phyloP scores from a whole-genome alignment of 208 protist species.

The Leishmania major region DNA sequence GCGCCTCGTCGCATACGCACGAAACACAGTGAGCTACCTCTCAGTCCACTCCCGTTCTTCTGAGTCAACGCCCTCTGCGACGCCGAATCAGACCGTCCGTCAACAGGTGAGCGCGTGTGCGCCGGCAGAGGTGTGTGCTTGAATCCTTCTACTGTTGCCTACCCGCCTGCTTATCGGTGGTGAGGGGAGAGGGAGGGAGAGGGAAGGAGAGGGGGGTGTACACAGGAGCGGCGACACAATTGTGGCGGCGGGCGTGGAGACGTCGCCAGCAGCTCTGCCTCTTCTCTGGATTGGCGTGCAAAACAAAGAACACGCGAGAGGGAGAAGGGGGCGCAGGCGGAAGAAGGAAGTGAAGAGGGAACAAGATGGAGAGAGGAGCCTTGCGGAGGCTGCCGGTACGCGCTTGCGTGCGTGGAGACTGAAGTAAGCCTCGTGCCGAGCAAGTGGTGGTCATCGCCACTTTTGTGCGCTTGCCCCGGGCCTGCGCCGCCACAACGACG shows the following conservation, averaged over 20 bases:
- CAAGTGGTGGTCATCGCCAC: background rate
- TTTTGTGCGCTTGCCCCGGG: background rate
- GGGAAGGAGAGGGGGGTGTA: too few species aligned
- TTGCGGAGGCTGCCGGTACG: background rate
- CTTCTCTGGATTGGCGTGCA: background rate
- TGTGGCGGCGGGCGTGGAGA: background rate
- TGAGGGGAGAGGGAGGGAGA: background rate
- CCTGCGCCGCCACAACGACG: background rate
- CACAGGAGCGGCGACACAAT: background rate
- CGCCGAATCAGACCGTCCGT: background rate
- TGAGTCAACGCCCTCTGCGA: background rate
- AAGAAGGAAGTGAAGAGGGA: background rate
- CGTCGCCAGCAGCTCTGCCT: background rate
- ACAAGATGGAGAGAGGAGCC: background rate
- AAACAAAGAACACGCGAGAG: background rate
- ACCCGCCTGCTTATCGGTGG: background rate
- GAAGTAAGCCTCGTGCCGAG: background rate
- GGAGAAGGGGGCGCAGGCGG: background rate
- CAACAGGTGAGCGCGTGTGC: background rate
- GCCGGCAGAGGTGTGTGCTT: background rate
- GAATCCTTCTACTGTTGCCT: background rate
- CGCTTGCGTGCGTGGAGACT: background rate
- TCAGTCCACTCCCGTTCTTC: background rate
- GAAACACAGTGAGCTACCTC: background rate
- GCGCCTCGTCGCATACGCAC: slow-evolving; percentile 3